Evolutionary conservation across 257 asterid species (phyloP).

Genomic region (Cruciata laevipes): DNA sequence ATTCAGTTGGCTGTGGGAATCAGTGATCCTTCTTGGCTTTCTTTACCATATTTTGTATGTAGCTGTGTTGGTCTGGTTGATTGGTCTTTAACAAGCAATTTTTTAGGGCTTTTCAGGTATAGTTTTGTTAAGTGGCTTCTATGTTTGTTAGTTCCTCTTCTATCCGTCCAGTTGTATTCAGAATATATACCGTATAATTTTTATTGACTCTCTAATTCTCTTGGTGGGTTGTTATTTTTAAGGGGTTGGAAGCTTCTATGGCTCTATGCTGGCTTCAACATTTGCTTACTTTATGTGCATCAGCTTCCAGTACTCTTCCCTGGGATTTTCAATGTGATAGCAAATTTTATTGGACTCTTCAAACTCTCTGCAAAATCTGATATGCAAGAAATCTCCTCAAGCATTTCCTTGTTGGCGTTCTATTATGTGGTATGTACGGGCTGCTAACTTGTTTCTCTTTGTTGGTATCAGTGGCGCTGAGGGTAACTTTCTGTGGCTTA

Average conservation of each 20-base stretch:
- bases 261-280: slow-evolving; percentile 70
- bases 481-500: background rate
- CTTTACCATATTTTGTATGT: slow-evolving; percentile 84
- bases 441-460: slow-evolving; percentile 15
- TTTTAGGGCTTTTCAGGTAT: slow-evolving; percentile 95
- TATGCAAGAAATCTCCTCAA: slow-evolving; percentile 74
- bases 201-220: slow-evolving; percentile 25
- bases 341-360: slow-evolving; percentile 65
- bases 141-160: slow-evolving; percentile 10
- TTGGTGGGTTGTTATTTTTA: slow-evolving; percentile 34
- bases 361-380: slow-evolving; percentile 52
- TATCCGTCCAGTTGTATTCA: background rate
- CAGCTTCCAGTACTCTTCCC: slow-evolving; percentile 79
- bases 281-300: slow-evolving; percentile 69
- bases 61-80: slow-evolving; percentile 95
- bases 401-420: slow-evolving; percentile 69
- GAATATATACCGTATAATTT: background rate
- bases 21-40: slow-evolving; percentile 98
- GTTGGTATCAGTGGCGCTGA: slow-evolving; percentile 4
- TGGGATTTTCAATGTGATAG: slow-evolving; percentile 33
- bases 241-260: slow-evolving; percentile 99
- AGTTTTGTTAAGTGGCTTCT: slow-evolving; percentile 9
- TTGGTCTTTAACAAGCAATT: slow-evolving; percentile 96
- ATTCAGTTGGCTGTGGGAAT: slow-evolving; percentile 93
- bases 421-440: slow-evolving; percentile 72